A percentile compares a stretch with the other conserved stretches of the same genome.
These are phyloP conservation scores for Linum tenue DNA, from an alignment of 345 rosid species.

Conservation along the genomic window DNA sequence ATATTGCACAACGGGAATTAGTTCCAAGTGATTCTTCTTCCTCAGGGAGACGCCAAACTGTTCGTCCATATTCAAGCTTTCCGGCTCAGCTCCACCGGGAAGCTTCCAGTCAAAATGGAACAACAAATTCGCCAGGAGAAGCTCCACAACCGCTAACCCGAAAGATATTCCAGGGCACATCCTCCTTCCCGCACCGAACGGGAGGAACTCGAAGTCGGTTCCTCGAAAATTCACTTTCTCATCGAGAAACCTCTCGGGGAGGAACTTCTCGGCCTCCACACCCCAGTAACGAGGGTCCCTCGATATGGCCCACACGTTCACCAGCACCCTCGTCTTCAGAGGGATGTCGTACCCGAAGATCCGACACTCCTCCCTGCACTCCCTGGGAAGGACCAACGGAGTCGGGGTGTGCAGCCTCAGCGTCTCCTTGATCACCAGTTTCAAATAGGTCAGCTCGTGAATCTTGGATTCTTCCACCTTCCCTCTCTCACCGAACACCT, in stretches of 20 bases:
- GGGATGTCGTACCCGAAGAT: constrained; percentile 12
- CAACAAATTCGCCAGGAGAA: constrained; percentile 8
- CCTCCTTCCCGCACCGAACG: constrained; percentile 25
- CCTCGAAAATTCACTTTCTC: constrained; percentile 14
- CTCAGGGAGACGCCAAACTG: neutral
- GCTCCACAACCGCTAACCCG: constrained; percentile 12
- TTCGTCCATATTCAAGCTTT: constrained; percentile 21
- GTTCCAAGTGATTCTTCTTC: constrained; percentile 7
- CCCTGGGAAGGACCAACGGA: constrained; percentile 12
- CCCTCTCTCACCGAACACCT: neutral
- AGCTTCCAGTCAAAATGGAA: constrained; percentile 28
- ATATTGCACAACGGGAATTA: constrained; percentile 6
- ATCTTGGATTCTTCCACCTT: neutral
- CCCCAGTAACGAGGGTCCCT: constrained; percentile 14
- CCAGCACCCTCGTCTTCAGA: constrained; percentile 1
- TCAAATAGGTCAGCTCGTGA: constrained; percentile 1
- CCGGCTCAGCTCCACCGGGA: constrained; percentile 6
- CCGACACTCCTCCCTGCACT: constrained; percentile 1
- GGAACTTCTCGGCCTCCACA: constrained; percentile 11
- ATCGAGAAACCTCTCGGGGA: constrained; percentile 18
- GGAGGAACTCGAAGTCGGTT: constrained; percentile 13
- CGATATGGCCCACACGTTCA: constrained; percentile 13
- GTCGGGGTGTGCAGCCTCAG: constrained; percentile 13
- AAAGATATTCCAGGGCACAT: constrained; percentile 19
- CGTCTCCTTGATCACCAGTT: constrained; percentile 10